These are phyloP conservation scores for Xerophyta viscosa DNA, from an alignment of 106 monocot species.

Conservation along the genomic window DNA sequence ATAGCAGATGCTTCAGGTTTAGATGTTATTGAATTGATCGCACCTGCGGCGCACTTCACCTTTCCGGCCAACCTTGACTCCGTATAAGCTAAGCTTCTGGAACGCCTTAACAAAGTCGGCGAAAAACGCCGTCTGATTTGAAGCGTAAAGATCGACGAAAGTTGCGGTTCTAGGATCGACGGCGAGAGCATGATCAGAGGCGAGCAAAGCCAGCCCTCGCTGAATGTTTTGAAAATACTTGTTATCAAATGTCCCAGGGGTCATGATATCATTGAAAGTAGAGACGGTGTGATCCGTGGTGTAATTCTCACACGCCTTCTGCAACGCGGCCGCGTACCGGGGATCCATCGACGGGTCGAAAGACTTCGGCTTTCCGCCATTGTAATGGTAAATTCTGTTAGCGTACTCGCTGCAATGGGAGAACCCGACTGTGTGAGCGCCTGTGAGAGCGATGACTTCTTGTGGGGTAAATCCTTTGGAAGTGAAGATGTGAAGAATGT, in stretches of 20 bases:
- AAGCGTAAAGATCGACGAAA: slow-evolving; percentile 39
- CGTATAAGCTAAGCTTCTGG: slow-evolving; percentile 46
- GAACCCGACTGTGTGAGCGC: slow-evolving; percentile 83
- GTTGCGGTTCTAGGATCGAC: slow-evolving; percentile 15
- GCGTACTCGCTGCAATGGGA: slow-evolving; percentile 77
- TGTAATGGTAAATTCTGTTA: slow-evolving; percentile 21
- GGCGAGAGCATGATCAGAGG: slow-evolving; percentile 33
- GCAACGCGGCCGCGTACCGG: slow-evolving; percentile 30
- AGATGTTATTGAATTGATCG: slow-evolving; percentile 36
- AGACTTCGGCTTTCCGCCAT: slow-evolving; percentile 7
- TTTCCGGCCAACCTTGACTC: slow-evolving; percentile 34
- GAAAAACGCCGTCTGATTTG: slow-evolving; percentile 47
- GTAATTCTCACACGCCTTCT: slow-evolving; percentile 45
- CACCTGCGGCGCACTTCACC: slow-evolving; percentile 68
- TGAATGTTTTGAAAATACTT: slow-evolving; percentile 42
- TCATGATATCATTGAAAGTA: slow-evolving; percentile 61
- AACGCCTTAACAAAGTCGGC: slow-evolving; percentile 51
- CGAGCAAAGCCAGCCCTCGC: slow-evolving; percentile 35
- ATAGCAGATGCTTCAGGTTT: not conserved
- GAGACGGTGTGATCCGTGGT: slow-evolving; percentile 23
- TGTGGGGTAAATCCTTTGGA: slow-evolving; percentile 32
- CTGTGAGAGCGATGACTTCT: slow-evolving; percentile 59
- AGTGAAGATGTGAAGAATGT: slow-evolving; percentile 30
- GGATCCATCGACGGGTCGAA: slow-evolving; percentile 36
- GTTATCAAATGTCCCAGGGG: slow-evolving; percentile 56